Conservation (phyloP, 768 basidiomycete genomes). For the Mycena rebaudengoi region DNA sequence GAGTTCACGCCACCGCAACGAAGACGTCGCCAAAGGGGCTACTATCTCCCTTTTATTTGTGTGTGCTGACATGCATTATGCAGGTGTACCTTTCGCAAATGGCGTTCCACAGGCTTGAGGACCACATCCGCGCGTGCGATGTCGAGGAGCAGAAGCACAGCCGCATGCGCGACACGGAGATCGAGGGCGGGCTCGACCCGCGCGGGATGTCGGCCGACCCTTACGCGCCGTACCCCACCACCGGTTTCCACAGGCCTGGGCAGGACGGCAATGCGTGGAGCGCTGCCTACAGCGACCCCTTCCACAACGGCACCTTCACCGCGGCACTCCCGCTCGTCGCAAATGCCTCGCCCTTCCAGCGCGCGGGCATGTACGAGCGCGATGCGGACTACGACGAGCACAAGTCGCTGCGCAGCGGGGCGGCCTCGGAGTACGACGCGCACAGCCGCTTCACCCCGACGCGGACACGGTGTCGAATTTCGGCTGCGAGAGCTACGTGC, state of each 20-base stretch:
- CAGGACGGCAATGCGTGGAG: conserved; percentile 29
- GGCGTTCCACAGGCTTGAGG: conserved; percentile 90
- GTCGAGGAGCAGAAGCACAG: conserved; percentile 88
- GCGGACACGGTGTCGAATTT: conserved; percentile 83
- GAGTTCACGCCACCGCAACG: conserved; percentile 88
- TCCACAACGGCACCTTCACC: conserved; percentile 53
- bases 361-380: conserved; percentile 74
- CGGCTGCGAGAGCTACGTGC: conserved; percentile 93
- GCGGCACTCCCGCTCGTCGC: conserved; percentile 72
- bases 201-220: conserved; percentile 64
- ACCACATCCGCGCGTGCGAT: conserved; percentile 83
- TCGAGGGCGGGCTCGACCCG: conserved; percentile 71
- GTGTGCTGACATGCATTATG: not conserved
- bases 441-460: conserved; percentile 71
- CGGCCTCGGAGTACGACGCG: conserved; percentile 69
- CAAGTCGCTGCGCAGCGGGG: conserved; percentile 77
- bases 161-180: conserved; percentile 77
- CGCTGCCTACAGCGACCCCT: conserved; percentile 48
- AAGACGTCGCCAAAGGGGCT: conserved; percentile 89
- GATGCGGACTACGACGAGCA: conserved; percentile 83
- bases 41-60: not conserved
- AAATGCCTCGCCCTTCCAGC: conserved; percentile 88
- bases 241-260: conserved; percentile 44
- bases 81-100: conserved; percentile 90
- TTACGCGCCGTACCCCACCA: conserved; percentile 78